These are phyloP conservation scores for Megacollybia platyphylla DNA, from an alignment of 1,284 basidiomycete species.

Conservation along the genomic window DNA sequence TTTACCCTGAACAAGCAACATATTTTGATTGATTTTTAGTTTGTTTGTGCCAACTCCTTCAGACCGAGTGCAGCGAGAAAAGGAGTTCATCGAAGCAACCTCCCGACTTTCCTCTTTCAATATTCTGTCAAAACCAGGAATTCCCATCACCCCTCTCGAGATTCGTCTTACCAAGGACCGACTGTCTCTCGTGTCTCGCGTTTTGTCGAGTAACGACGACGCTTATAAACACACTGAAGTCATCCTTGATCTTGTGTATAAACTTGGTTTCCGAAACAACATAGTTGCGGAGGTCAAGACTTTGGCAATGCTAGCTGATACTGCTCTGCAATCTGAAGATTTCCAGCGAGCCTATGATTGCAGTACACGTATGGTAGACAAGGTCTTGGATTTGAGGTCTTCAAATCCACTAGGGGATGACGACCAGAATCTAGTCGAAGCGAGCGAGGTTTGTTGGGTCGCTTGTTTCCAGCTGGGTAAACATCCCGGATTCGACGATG, in stretches of 20 bases:
- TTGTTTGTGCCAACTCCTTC: slow-evolving; percentile 62
- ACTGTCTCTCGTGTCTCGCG: slow-evolving; percentile 68
- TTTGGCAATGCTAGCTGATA: slow-evolving; percentile 79
- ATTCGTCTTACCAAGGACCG: slow-evolving; percentile 82
- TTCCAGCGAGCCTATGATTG: slow-evolving; percentile 62
- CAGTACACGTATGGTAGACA: slow-evolving; percentile 59
- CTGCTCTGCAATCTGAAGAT: slow-evolving; percentile 72
- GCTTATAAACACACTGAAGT: slow-evolving; percentile 85
- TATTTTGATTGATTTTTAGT: slow-evolving; percentile 26
- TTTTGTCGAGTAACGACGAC: slow-evolving; percentile 71
- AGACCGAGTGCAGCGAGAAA: slow-evolving; percentile 53
- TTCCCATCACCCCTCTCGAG: slow-evolving; percentile 78
- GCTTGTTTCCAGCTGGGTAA: slow-evolving; percentile 79
- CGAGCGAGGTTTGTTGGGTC: slow-evolving; percentile 76
- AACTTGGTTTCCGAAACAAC: slow-evolving; percentile 72
- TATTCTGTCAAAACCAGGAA: slow-evolving; percentile 59
- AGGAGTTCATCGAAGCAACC: slow-evolving; percentile 91
- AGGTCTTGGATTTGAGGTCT: slow-evolving; percentile 35
- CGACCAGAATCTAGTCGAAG: slow-evolving; percentile 40
- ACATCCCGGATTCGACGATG: slow-evolving; percentile 62
- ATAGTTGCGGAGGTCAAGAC: slow-evolving; percentile 65
- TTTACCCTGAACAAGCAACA: slow-evolving; percentile 1
- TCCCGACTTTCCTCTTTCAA: slow-evolving; percentile 78
- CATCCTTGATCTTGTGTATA: slow-evolving; percentile 77
- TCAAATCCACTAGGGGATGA: slow-evolving; percentile 19